Conservation (phyloP, 108 stramenopile species). For the Poteriospumella lacustris region DNA sequence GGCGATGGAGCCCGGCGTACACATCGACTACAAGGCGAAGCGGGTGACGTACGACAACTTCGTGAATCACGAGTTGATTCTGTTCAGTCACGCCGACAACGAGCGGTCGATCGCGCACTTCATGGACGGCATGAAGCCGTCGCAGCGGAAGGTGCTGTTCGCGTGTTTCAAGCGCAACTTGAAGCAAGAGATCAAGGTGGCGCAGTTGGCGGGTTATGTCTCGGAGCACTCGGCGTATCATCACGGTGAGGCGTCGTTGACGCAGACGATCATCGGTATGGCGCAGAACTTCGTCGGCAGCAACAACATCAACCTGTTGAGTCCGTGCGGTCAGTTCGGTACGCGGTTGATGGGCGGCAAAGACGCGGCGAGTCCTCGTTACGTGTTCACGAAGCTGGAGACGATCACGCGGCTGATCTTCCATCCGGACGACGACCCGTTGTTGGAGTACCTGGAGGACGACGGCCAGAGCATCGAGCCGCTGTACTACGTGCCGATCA, state of each 20-base stretch:
- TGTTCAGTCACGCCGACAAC: slow-evolving; percentile 90
- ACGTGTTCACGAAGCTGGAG: slow-evolving; percentile 95
- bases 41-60: slow-evolving; percentile 76
- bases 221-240: slow-evolving; percentile 88
- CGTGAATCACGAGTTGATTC: slow-evolving; percentile 92
- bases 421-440: slow-evolving; percentile 94
- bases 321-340: slow-evolving; percentile 95
- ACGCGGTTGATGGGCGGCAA: slow-evolving; percentile 91
- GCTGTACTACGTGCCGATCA: slow-evolving; percentile 83
- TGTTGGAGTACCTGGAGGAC: slow-evolving; percentile 84
- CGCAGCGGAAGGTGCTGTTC: slow-evolving; percentile 95
- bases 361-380: slow-evolving; percentile 90
- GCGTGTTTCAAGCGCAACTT: slow-evolving; percentile 97
- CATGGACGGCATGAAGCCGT: slow-evolving; percentile 96
- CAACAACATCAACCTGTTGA: slow-evolving; percentile 93
- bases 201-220: slow-evolving; percentile 62
- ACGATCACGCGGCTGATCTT: slow-evolving; percentile 84
- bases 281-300: slow-evolving; percentile 91
- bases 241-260: slow-evolving; percentile 92
- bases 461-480: slow-evolving; percentile 96
- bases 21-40: slow-evolving; percentile 71
- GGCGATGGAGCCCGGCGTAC: slow-evolving; percentile 67
- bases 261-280: slow-evolving; percentile 90
- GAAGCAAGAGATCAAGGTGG: slow-evolving; percentile 95
- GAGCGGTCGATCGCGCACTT: slow-evolving; percentile 83